A percentile compares a stretch with the other conserved stretches of the same genome.
Conservation (phyloP, 176 grass and related monocot species). For the Zea mays region Zm-B73-REFERENCE-NAM-5.0 NC_050102.1:129058001-129058500, state of each 20-base stretch:
- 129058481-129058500: constrained; percentile 85
- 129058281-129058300: background rate
- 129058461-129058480: constrained; percentile 73
- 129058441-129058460: constrained; percentile 87
- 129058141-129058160: constrained; percentile 93
- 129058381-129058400: constrained; percentile 75
- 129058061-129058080: background rate
- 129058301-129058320: constrained; percentile 59
- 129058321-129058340: constrained; percentile 84
- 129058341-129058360: constrained; percentile 83
- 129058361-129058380: constrained; percentile 83
- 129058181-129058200: constrained; percentile 86
- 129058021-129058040: constrained; percentile 83
- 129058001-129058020: constrained; percentile 57
- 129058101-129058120: background rate
- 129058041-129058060: constrained; percentile 73
- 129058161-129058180: constrained; percentile 90
- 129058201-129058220: constrained; percentile 26
- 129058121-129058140: background rate
- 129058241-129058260: background rate
- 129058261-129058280: background rate
- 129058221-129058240: constrained; percentile 1
- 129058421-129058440: constrained; percentile 64
- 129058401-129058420: constrained; percentile 80
- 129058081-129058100: background rate